A percentile compares a stretch with the other conserved stretches of the same genome.
These are phyloP conservation scores for Apiotrichum gracile DNA, from an alignment of 1,284 basidiomycete species.

Conservation along the genomic window DNA sequence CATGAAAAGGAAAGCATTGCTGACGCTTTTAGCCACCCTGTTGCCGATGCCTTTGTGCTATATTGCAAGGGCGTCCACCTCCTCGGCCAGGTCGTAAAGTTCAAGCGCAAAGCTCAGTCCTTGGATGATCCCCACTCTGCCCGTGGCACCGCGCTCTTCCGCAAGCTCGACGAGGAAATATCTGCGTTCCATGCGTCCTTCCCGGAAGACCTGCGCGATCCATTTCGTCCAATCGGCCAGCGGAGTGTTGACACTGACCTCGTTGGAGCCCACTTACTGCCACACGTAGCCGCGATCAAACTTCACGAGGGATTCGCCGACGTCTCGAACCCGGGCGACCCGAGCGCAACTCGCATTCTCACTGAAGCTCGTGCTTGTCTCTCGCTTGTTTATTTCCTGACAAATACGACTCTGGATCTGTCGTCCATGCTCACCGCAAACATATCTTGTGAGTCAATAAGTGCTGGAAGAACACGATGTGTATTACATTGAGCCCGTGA, in stretches of 20 bases:
- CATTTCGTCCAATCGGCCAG: conserved; percentile 24
- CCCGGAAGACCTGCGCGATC: conserved; percentile 30
- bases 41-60: conserved; percentile 33
- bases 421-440: conserved; percentile 23
- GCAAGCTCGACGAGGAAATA: conserved; percentile 27
- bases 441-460: conserved; percentile 24
- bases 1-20: neutral
- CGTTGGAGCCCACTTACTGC: conserved; percentile 29
- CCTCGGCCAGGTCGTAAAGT: conserved; percentile 27
- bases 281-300: conserved; percentile 31
- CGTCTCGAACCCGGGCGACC: conserved; percentile 21
- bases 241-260: conserved; percentile 34
- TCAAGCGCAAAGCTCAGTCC: conserved; percentile 16
- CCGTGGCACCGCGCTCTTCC: conserved; percentile 21
- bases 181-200: conserved; percentile 25
- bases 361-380: conserved; percentile 27
- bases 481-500: too few relatives aligned
- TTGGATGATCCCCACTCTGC: conserved; percentile 9
- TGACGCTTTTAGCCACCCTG: conserved; percentile 25
- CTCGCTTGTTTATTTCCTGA: conserved; percentile 27
- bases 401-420: conserved; percentile 29
- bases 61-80: conserved; percentile 29
- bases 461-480: neutral
- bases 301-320: conserved; percentile 41
- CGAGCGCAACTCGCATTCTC: conserved; percentile 23